phyloP scores from a whole-genome alignment of 1,284 basidiomycete genomes.

The Inonotus hispidus region DNA sequence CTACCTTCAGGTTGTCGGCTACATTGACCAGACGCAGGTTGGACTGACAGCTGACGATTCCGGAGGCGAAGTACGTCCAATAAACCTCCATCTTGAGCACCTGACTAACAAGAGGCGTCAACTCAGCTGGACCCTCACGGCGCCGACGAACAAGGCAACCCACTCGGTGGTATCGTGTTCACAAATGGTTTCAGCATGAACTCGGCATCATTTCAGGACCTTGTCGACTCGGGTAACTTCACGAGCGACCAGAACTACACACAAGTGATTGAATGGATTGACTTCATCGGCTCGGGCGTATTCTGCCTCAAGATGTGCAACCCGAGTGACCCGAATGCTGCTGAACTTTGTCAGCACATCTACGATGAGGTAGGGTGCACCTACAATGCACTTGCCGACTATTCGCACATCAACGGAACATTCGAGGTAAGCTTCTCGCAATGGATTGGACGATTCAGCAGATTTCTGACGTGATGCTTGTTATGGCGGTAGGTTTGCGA shows the following conservation, averaged over 20 bases:
- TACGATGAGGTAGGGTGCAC: constrained; percentile 22
- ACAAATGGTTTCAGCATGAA: constrained; percentile 28
- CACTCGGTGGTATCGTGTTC: constrained; percentile 35
- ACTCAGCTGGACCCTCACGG: constrained; percentile 25
- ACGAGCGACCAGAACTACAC: constrained; percentile 24
- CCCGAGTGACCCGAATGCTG: constrained; percentile 15
- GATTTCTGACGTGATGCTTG: not conserved
- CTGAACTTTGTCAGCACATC: constrained; percentile 20
- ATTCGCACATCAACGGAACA: constrained; percentile 21
- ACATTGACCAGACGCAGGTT: constrained; percentile 29
- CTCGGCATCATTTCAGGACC: constrained; percentile 15
- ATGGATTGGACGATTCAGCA: not conserved
- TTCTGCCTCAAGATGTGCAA: constrained; percentile 23
- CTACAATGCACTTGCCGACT: constrained; percentile 20
- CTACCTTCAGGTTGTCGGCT: constrained; percentile 32
- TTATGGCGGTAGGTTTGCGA: constrained; percentile 22
- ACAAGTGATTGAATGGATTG: constrained; percentile 31
- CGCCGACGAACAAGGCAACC: constrained; percentile 31
- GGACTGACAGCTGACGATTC: constrained; percentile 28
- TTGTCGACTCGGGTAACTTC: constrained; percentile 15
- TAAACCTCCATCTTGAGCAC: not conserved
- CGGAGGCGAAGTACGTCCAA: constrained; percentile 22
- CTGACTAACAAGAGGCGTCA: not conserved
- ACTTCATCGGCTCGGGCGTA: constrained; percentile 27
- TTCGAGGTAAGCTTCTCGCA: constrained; percentile 20